A percentile compares a stretch with the other conserved stretches of the same genome.
Evolutionary conservation across 495 filamentous ascomycete species (phyloP).

Genomic region (Aspergillus biplanus): DNA sequence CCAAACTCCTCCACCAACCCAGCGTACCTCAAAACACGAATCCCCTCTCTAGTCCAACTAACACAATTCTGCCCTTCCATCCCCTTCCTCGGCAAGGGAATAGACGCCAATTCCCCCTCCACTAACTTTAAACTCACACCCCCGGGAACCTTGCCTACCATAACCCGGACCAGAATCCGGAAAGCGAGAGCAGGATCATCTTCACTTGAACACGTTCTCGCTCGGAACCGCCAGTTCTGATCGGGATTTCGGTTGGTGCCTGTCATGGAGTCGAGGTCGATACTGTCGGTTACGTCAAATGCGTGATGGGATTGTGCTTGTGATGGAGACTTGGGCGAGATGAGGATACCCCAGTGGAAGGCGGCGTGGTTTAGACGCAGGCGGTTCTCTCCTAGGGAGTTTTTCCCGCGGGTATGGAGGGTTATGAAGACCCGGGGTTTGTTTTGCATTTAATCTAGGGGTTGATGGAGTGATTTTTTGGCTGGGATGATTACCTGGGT

Average conservation of each 20-base stretch:
- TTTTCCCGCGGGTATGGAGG: slow-evolving; percentile 24
- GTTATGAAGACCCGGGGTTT: slow-evolving; percentile 21
- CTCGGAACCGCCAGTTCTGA: slow-evolving; percentile 23
- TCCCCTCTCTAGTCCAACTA: slow-evolving; percentile 23
- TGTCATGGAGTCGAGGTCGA: slow-evolving; percentile 17
- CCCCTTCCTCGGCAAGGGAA: slow-evolving; percentile 17
- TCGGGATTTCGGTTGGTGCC: slow-evolving; percentile 12
- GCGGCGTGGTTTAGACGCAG: slow-evolving; percentile 17
- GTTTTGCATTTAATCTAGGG: neutral
- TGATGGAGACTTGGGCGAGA: slow-evolving; percentile 12
- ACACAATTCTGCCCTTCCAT: slow-evolving; percentile 19
- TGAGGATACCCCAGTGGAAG: slow-evolving; percentile 28
- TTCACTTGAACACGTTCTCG: slow-evolving; percentile 1
- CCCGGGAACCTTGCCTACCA: slow-evolving; percentile 26
- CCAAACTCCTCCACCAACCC: slow-evolving; percentile 17
- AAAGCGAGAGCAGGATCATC: slow-evolving; percentile 12
- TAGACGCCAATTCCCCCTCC: neutral
- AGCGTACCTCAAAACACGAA: slow-evolving; percentile 9
- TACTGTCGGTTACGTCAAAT: slow-evolving; percentile 25
- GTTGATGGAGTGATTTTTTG: no score
- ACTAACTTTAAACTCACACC: slow-evolving; percentile 3
- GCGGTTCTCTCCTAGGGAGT: slow-evolving; percentile 24
- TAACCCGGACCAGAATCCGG: slow-evolving; percentile 16
- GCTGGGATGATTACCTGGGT: no score
- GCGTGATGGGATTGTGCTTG: slow-evolving; percentile 1